Base-by-base conservation (phyloP, 2,329 filamentous ascomycete genomes). In the Plectosphaerella plurivora region DNA sequence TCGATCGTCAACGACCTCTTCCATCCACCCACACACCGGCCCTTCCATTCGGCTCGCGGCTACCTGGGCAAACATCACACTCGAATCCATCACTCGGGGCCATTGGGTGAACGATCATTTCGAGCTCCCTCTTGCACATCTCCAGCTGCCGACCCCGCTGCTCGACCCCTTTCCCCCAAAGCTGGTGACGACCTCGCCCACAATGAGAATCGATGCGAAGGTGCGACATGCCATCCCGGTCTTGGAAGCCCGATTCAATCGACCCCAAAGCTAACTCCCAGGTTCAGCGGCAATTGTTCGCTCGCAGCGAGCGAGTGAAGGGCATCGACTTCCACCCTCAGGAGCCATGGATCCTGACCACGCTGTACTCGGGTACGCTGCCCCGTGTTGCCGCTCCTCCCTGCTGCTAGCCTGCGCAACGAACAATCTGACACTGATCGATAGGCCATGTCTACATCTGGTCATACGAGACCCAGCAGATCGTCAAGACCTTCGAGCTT, bases 401-500 rank as follows among this genome's bases (percentile, higher is more conserved):
- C 24, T 18, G 18, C 4, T n/a, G 18, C 41, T 18, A 44, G 7
- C 16, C 11, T 9, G n/a, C 16, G 22, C 22, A 22, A 3, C 22
- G 16, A 12, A 20, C 11, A n/a, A 55, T 51, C 54, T 59, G 51
- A 59, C 53, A 56, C 46, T 47, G 25, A 50, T 53, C 28, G 50
- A 50, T 45, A 91, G 91, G 94, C 71, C 93, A 97, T 78, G 94
- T 96, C 69, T 95, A 97, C 77, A 97, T 99, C 69, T 97, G 94
- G 92, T 97, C 93, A 35, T 96, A 96, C 73, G 93, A 96, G 74
- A 95, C 91, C 49, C 91, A 96, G 71, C 88, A 92, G 58, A 92
- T 97, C 58, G 91, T 99, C 74, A 97, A 97, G 80, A 97, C 93
- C 5, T 99, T 99, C 72, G 94, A 99, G 76, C 86, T 97, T 60